Base-by-base conservation (phyloP, 2,329 filamentous ascomycete species). In the Botrytis galanthina region DNA sequence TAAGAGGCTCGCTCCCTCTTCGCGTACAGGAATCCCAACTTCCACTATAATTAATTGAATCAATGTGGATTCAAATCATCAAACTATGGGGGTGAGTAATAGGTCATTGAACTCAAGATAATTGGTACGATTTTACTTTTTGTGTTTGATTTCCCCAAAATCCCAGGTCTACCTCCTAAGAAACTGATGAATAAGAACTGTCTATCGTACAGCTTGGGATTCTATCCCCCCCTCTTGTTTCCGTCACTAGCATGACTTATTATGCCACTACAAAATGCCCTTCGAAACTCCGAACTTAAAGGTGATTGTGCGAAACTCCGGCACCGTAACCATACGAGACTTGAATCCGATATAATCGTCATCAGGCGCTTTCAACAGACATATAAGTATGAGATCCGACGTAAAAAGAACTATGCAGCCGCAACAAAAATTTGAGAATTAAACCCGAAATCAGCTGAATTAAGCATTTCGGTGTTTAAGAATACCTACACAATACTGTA, bases 221-320 rank as follows among this genome's bases (percentile, higher is more conserved):
- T 8, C 7, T 8, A 12, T 18, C 1, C 2, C 14, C 2, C 51
- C n/a, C 0, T 2, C 5, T 18, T 57, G 1, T 57, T 29, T 57
- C 3, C 51, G 14, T 29, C 51, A 29, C 3, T 4, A 57, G 6
- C 3, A 1, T 29, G 9, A 29, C n/a, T 8, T 9, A 32, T 57
- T 18, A 6, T 18, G n/a, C 3, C 51, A 3, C 51, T 29, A 57
- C 14, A 57, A 32, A 57, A 4, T 4, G 3, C 1, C 2, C 1
- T 29, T 18, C 51, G n/a, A 57, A 4, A 29, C 16, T 29, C 3
- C 1, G 7, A 18, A 3, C n/a, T 57, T 57, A 1, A 32, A 32
- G 51, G 14, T 9, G 14, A 9, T 29, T 3, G 14, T 0, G 7
- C 51, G 16, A 29, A 29, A 9, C 14, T 4, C 16, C 8, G n/a